Conservation (phyloP, 2,329 filamentous ascomycete genomes). For the Verticillium nonalfalfae region DNA sequence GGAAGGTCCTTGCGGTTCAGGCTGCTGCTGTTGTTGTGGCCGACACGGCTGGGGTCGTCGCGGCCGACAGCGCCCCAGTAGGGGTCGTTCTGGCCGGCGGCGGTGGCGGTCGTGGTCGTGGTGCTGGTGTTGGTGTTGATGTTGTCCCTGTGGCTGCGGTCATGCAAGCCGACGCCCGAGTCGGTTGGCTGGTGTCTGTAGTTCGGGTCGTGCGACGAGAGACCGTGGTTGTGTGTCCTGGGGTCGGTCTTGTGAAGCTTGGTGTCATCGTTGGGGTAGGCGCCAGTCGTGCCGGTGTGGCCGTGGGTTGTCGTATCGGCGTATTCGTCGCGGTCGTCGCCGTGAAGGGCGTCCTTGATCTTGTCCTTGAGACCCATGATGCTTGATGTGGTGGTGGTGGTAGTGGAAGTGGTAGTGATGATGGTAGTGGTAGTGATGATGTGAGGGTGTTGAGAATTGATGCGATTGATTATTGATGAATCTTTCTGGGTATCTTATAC, state of each 20-base stretch:
- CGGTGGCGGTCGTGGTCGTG: background rate
- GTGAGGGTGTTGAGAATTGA: background rate
- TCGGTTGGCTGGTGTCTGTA: constrained; percentile 1
- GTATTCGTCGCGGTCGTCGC: constrained; percentile 2
- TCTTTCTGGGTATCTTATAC: too few species aligned
- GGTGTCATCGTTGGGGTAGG: background rate
- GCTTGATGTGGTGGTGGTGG: background rate
- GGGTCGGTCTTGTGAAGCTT: constrained; percentile 1
- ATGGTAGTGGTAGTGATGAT: background rate
- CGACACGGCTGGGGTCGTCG: background rate
- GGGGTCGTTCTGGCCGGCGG: background rate
- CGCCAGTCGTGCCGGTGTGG: background rate
- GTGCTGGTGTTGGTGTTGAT: background rate
- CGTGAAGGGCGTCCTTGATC: constrained; percentile 12
- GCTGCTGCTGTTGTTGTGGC: background rate
- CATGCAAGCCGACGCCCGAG: background rate
- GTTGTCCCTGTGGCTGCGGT: background rate
- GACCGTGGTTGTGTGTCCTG: background rate
- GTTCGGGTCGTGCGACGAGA: constrained; percentile 1
- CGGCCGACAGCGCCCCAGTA: constrained; percentile 1
- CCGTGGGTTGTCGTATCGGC: background rate
- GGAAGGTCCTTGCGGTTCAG: background rate
- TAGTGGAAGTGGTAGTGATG: background rate
- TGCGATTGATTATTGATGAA: background rate
- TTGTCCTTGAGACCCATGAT: constrained; percentile 12